A percentile compares a stretch with the other conserved stretches of the same genome.
Conservation (phyloP, 768 basidiomycete genomes). For the Leccinum boreale region DNA sequence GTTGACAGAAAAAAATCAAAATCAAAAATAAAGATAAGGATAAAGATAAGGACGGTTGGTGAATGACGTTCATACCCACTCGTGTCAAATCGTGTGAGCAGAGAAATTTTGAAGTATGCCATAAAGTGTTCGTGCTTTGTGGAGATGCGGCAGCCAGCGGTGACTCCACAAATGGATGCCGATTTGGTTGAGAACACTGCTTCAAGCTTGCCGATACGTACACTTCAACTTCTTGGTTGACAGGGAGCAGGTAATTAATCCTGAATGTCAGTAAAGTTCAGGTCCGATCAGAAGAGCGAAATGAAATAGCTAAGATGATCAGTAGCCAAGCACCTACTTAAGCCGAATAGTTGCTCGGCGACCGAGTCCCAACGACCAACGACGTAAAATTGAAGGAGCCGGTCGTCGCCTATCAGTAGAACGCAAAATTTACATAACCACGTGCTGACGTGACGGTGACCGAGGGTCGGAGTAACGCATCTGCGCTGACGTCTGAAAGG, state of each 20-base stretch:
- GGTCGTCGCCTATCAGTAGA: neutral
- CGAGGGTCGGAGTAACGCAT: slow-evolving; percentile 1
- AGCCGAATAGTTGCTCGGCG: neutral
- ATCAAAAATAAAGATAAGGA: neutral
- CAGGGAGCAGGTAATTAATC: neutral
- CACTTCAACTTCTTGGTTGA: neutral
- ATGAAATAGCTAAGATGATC: neutral
- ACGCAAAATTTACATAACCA: neutral
- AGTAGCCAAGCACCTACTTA: neutral
- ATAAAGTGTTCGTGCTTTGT: neutral
- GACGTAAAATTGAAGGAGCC: neutral
- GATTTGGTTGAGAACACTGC: neutral
- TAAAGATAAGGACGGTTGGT: neutral
- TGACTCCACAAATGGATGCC: slow-evolving; percentile 2
- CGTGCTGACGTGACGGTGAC: slow-evolving; percentile 9
- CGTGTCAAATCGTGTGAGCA: slow-evolving; percentile 3
- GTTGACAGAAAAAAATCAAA: neutral
- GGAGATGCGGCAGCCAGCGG: neutral
- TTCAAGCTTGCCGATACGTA: neutral
- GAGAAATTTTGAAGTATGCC: neutral
- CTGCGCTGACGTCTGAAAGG: neutral
- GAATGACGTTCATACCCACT: neutral
- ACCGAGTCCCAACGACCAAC: neutral
- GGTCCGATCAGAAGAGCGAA: slow-evolving; percentile 2
- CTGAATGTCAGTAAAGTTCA: slow-evolving; percentile 1